phyloP scores from a whole-genome alignment of 495 filamentous ascomycete genomes.

The Penicillium macrosclerotiorum region DNA sequence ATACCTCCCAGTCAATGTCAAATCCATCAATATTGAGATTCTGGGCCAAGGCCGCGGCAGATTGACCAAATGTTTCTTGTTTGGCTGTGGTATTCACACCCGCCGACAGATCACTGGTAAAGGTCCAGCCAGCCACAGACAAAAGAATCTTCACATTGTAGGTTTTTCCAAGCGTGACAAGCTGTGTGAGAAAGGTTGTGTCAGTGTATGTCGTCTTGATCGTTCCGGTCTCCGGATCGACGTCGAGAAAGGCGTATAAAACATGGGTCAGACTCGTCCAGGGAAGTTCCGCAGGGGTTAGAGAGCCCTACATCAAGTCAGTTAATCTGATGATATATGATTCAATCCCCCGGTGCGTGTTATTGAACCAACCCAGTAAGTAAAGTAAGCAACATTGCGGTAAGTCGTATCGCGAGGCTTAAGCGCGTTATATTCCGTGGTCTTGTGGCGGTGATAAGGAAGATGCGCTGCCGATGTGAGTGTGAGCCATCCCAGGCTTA shows the following conservation, averaged over 20 bases:
- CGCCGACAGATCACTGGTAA: slow-evolving; percentile 67
- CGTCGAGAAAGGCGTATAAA: slow-evolving; percentile 80
- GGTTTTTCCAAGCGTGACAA: slow-evolving; percentile 74
- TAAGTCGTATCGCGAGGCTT: slow-evolving; percentile 33
- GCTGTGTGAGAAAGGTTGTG: too few relatives aligned
- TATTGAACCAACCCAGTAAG: slow-evolving; percentile 61
- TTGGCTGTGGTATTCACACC: slow-evolving; percentile 58
- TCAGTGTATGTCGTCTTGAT: too few relatives aligned
- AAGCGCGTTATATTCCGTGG: too few relatives aligned
- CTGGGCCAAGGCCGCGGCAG: slow-evolving; percentile 62
- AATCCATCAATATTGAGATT: slow-evolving; percentile 63
- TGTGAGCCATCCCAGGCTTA: slow-evolving; percentile 13
- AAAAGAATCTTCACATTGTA: slow-evolving; percentile 77
- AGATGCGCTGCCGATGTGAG: slow-evolving; percentile 12
- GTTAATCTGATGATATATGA: not conserved
- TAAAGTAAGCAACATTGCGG: slow-evolving; percentile 77
- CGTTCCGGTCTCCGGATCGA: slow-evolving; percentile 58
- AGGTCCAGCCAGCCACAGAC: slow-evolving; percentile 70
- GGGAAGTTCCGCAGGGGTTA: slow-evolving; percentile 77
- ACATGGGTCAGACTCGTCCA: slow-evolving; percentile 76
- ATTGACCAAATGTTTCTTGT: slow-evolving; percentile 65
- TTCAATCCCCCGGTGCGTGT: not conserved
- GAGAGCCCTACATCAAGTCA: slow-evolving; percentile 61
- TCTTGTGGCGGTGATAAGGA: not conserved
- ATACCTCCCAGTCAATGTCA: slow-evolving; percentile 63